A percentile compares a stretch with the other conserved stretches of the same genome.
These are phyloP conservation scores for Ottelia alismoides DNA, from an alignment of 106 monocot species.

Conservation along the genomic window DNA sequence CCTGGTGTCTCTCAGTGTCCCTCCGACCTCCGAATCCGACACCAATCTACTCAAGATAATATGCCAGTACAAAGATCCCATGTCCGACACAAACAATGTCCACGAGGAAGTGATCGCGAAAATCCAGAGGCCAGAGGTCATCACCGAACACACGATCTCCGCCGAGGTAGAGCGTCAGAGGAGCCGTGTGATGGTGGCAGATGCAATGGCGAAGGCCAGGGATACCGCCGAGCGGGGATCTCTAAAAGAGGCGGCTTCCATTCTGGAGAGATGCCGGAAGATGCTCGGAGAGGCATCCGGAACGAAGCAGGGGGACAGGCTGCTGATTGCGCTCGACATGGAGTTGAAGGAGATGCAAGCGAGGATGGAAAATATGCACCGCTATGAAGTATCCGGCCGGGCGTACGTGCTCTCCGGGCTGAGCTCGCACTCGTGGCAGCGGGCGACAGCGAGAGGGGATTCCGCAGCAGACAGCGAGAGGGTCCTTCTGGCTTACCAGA, in stretches of 20 bases:
- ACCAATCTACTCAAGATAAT: slow-evolving; percentile 12
- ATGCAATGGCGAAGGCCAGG: slow-evolving; percentile 47
- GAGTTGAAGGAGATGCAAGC: slow-evolving; percentile 82
- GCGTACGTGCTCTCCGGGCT: slow-evolving; percentile 75
- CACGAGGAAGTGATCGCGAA: not conserved
- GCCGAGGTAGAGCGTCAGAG: slow-evolving; percentile 65
- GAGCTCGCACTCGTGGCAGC: slow-evolving; percentile 88
- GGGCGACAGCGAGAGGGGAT: slow-evolving; percentile 41
- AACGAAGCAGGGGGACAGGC: slow-evolving; percentile 25
- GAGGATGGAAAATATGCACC: slow-evolving; percentile 52
- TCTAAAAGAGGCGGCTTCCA: slow-evolving; percentile 39
- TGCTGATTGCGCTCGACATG: slow-evolving; percentile 40
- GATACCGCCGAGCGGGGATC: slow-evolving; percentile 50
- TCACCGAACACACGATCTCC: slow-evolving; percentile 7
- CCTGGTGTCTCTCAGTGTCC: slow-evolving; percentile 43
- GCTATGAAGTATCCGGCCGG: slow-evolving; percentile 65
- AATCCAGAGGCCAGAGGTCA: not conserved
- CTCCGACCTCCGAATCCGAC: slow-evolving; percentile 6
- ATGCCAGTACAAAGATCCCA: slow-evolving; percentile 28
- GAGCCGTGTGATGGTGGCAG: slow-evolving; percentile 51
- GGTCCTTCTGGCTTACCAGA: too few relatives aligned
- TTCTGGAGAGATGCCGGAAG: slow-evolving; percentile 33
- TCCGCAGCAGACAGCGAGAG: too few relatives aligned
- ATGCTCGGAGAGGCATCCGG: slow-evolving; percentile 26
- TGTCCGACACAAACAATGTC: slow-evolving; percentile 24